These are phyloP conservation scores for Talaromyces sp. DNA, from an alignment of 2,329 filamentous ascomycete genomes.

Conservation along the genomic window DNA sequence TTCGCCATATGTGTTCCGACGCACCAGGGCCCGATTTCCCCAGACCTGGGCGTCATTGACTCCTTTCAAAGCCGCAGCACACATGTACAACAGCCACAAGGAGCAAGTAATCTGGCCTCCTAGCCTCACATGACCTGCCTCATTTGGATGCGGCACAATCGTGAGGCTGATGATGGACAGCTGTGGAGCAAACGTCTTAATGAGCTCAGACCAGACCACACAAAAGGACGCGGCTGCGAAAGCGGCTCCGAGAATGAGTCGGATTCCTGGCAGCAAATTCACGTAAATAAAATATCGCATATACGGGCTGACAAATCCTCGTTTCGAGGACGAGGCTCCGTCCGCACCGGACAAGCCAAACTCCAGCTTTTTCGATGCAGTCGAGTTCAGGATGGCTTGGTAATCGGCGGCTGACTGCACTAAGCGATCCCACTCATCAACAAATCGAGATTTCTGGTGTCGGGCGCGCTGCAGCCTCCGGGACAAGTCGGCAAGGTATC, in stretches of 20 bases:
- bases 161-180: conserved; percentile 64
- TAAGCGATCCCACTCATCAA: conserved; percentile 77
- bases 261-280: conserved; percentile 63
- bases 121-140: conserved; percentile 72
- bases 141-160: conserved; percentile 61
- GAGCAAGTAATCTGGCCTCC: conserved; percentile 79
- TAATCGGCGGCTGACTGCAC: conserved; percentile 67
- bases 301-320: conserved; percentile 68
- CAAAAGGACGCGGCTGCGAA: conserved; percentile 70
- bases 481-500: conserved; percentile 86
- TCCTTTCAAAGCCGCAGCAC: conserved; percentile 75
- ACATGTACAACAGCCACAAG: conserved; percentile 95
- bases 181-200: conserved; percentile 72
- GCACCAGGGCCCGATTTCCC: conserved; percentile 86
- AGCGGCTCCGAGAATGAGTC: conserved; percentile 59
- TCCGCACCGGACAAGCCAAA: conserved; percentile 57
- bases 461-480: conserved; percentile 73
- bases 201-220: conserved; percentile 88
- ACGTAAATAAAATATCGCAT: conserved; percentile 74
- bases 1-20: conserved; percentile 85
- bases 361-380: conserved; percentile 71
- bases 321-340: conserved; percentile 42
- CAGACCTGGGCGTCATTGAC: conserved; percentile 95
- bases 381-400: conserved; percentile 78
- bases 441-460: conserved; percentile 75